These are phyloP conservation scores for Adansonia gregorii DNA, from an alignment of 441 rosid species.

Conservation along the genomic window DNA sequence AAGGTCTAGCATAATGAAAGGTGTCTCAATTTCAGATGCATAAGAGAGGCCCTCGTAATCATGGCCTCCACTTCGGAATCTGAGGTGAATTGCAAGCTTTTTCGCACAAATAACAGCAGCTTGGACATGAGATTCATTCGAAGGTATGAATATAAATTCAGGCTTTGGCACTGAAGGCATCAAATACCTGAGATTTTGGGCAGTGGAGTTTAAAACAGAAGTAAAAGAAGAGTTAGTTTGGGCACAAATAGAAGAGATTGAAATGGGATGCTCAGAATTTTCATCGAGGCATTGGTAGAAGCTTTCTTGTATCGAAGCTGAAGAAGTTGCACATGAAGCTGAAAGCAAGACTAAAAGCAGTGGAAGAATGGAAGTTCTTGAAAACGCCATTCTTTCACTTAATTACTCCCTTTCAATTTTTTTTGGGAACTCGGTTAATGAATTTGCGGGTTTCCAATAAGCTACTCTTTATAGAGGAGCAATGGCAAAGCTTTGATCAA, in stretches of 20 bases:
- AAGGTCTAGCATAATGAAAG: conserved; percentile 61
- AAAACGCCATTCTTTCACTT: background rate
- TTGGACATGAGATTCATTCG: conserved; percentile 56
- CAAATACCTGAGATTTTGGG: conserved; percentile 66
- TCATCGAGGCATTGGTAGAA: conserved; percentile 50
- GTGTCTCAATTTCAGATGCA: conserved; percentile 49
- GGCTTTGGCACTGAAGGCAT: conserved; percentile 60
- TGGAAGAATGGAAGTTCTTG: background rate
- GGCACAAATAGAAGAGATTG: conserved; percentile 41
- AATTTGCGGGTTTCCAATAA: background rate
- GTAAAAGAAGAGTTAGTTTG: conserved; percentile 48
- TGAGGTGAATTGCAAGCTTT: conserved; percentile 53
- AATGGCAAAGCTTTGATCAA: background rate
- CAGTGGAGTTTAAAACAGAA: conserved; percentile 53
- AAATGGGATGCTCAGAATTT: conserved; percentile 40
- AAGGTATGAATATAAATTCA: conserved; percentile 60
- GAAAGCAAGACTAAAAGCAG: background rate
- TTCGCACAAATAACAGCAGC: conserved; percentile 57
- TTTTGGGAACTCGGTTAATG: background rate
- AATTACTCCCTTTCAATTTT: too few species aligned
- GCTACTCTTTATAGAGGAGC: conserved; percentile 20
- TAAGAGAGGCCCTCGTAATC: conserved; percentile 78
- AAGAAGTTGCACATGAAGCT: conserved; percentile 23
- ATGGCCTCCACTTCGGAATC: conserved; percentile 76
- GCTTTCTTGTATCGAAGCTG: conserved; percentile 35